Base-by-base conservation (phyloP, 352 stramenopile species). In the Elongisporangium undulatum region DNA sequence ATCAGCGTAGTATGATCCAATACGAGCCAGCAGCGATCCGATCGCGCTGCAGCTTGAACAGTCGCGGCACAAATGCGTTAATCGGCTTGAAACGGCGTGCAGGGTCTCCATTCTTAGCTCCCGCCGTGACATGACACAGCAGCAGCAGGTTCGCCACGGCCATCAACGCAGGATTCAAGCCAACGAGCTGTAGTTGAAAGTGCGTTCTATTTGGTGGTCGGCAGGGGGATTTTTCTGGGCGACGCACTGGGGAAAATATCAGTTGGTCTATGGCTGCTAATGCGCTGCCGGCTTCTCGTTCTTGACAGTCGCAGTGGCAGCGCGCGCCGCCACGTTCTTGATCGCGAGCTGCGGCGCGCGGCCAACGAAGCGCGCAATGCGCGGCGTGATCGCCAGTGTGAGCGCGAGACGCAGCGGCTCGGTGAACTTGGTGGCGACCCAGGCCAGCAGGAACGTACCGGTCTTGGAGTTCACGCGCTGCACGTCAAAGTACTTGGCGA, bases 341-440 rank as follows among this genome's bases (percentile, higher is more conserved):
- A 68, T 59, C 49, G 66, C 62, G 23, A 87, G 61, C 56, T 90
- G 87, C 22, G 83, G 83, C 17, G 74, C 83, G 2, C 83, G 80
- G 12, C 83, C 79, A 7, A 94, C 59, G 45, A 93, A 79, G 19
- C 85, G 82, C 12, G 85, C 82, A 50, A 95, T 77, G 22, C 83
- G 79, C 41, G 85, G 85, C 21, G 85, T 95, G 53, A 92, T 75
- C 53, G 84, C 82, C 21, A 95, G 67, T 53, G 85, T 95, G 21
- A 95, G 19, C 6, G 83, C 85, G 23, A 95, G 71, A 20, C 85
- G 78, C 64, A 95, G 19, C 1, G 85, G 85, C 71, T 95, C 85
- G 13, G 85, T 93, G 68, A 95, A 95, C 72, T 95, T 95, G 58
- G 85, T 95, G 51, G 82, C 85, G 59, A 93, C 74, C 85, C 85